Percentiles rank a stretch among this genome's conserved stretches.
Conservation (phyloP, 768 basidiomycete genomes). For the Dendrothele bispora region DNA sequence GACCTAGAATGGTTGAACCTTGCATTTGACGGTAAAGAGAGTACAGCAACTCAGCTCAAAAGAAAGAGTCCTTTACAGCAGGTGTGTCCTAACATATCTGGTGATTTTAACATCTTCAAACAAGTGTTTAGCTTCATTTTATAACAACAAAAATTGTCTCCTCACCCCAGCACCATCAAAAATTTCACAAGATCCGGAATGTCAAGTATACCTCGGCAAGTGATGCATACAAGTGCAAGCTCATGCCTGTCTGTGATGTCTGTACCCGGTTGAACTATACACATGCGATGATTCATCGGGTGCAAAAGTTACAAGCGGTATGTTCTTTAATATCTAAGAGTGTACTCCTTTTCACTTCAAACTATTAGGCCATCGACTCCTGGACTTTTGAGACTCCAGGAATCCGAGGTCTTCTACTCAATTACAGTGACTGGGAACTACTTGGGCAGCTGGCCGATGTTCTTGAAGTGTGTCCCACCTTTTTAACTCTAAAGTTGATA, state of each 20-base stretch:
- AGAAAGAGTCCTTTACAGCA: no score
- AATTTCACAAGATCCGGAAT: constrained; percentile 8
- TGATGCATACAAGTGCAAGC: no score
- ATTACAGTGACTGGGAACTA: constrained; percentile 17
- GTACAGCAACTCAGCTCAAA: no score
- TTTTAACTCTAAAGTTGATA: no score
- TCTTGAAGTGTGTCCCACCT: constrained; percentile 24
- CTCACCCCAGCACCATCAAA: constrained; percentile 27
- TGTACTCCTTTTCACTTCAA: background rate
- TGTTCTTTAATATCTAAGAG: background rate
- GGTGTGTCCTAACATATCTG: background rate
- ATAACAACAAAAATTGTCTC: constrained; percentile 30
- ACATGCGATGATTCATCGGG: constrained; percentile 32
- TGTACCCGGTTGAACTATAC: constrained; percentile 34
- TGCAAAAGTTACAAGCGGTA: constrained; percentile 22
- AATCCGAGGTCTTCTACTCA: constrained; percentile 14
- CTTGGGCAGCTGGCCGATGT: constrained; percentile 16
- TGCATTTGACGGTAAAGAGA: background rate
- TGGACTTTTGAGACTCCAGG: constrained; percentile 28
- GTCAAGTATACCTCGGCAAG: constrained; percentile 8
- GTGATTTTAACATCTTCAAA: background rate
- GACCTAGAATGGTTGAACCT: background rate
- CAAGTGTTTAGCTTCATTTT: constrained; percentile 22
- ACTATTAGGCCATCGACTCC: constrained; percentile 27
- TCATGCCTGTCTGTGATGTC: constrained; percentile 33